Evolutionary conservation across 768 basidiomycete genomes (phyloP).

Genomic region (Polyporus arcularius): DNA sequence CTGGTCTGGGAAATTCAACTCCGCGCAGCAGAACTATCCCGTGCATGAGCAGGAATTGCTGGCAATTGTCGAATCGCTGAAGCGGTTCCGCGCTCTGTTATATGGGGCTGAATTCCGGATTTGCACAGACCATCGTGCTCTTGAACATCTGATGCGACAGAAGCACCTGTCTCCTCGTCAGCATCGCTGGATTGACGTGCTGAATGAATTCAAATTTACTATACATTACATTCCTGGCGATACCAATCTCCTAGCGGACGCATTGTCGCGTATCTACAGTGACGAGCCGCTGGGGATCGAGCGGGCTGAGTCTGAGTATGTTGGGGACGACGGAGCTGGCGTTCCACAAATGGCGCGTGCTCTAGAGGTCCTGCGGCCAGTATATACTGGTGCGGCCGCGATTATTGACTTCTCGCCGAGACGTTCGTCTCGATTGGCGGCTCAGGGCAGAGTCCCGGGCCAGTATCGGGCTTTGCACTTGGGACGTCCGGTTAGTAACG

Average conservation of each 20-base stretch:
- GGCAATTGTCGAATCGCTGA: conserved; percentile 39
- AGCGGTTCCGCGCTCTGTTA: conserved; percentile 30
- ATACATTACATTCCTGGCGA: conserved; percentile 32
- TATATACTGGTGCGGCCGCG: too few relatives aligned
- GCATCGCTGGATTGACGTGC: conserved; percentile 29
- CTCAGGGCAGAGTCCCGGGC: too few relatives aligned
- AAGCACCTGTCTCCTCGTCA: conserved; percentile 28
- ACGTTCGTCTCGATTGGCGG: too few relatives aligned
- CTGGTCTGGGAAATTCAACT: conserved; percentile 30
- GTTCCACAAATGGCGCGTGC: too few relatives aligned
- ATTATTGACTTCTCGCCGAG: too few relatives aligned
- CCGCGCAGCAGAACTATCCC: conserved; percentile 35
- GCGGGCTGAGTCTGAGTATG: background rate
- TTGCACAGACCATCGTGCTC: conserved; percentile 29
- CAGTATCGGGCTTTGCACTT: too few relatives aligned
- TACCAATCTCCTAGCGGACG: conserved; percentile 31
- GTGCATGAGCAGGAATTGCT: conserved; percentile 41
- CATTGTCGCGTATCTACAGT: conserved; percentile 14
- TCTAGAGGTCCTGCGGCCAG: too few relatives aligned
- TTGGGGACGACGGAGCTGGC: too few relatives aligned
- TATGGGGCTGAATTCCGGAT: conserved; percentile 26
- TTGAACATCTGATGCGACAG: conserved; percentile 27
- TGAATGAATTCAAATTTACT: conserved; percentile 33
- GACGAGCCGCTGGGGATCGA: background rate
- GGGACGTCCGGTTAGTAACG: too few relatives aligned